Base-by-base conservation (phyloP, 2,329 filamentous ascomycete genomes). In the Colletotrichum coccodes region DNA sequence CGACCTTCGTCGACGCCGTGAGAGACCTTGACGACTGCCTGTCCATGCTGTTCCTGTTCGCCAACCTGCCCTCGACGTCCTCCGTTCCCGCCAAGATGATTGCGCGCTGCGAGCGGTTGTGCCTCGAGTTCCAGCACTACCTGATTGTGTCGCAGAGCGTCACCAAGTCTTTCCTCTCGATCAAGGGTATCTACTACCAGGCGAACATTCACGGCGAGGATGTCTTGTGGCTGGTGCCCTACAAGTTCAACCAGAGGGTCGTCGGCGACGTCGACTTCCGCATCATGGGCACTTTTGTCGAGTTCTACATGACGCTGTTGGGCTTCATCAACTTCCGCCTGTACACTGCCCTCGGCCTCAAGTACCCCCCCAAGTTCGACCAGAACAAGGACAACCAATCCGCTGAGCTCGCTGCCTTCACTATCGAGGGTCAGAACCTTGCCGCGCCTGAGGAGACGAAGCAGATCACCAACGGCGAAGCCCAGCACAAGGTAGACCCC, bases 141-240 rank as follows among this genome's bases (percentile, higher is more conserved):
- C 87, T 99, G 71, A 99, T 99, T 78, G 89, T 91, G 53, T 97
- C 95, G 47, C 90, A 97, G 82, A 94, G 93, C 75, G 84, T 99
- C 74, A 92, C 94, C 77, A 98, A 98, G 84, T 97, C 95, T 0
- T 99, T 99, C 85, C 84, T 99, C 72, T 97, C 94, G 2, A 98
- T 99, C 83, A 99, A 99, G 87, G 96, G 96, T 71, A 98, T 99
- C 76, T 99, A 99, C 85, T 99, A 98, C 83, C 95, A 98, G 83
- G 96, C 95, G 28, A 98, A 92, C 59, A 97, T 99, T 71, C 94
- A 98, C 80, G 96, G 96, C 56, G 95, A 99, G 83, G 95, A 98
- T 76, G 92, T 99, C 57, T 86, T 98, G 73, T 99, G 96, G 96
- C 87, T 99, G 44, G 95, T 98, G 12, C 96, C 96, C 1, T 99